phyloP scores from a whole-genome alignment of 1,139 yeast species.

The Meyerozyma elateridarum region DNA sequence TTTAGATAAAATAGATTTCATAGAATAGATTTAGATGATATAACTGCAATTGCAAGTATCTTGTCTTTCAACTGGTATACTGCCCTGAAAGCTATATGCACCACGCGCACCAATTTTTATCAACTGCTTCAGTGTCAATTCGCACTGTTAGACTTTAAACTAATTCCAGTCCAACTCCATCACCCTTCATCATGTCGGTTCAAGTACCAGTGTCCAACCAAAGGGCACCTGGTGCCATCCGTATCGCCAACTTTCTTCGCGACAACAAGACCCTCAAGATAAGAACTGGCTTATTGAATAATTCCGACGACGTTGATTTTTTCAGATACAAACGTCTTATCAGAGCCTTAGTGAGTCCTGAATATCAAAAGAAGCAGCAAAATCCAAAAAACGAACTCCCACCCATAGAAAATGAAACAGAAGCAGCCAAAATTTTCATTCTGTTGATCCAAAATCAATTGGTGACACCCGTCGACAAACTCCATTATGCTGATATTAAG shows the following conservation, averaged over 20 bases:
- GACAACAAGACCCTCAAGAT: constrained; percentile 64
- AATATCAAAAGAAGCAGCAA: constrained; percentile 54
- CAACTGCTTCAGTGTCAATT: no score
- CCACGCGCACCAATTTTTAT: no score
- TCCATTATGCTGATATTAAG: constrained; percentile 69
- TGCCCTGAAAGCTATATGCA: no score
- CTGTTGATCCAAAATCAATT: constrained; percentile 69
- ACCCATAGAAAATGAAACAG: constrained; percentile 43
- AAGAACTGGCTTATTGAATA: constrained; percentile 73
- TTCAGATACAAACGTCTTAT: constrained; percentile 82
- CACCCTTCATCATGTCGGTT: constrained; percentile 6
- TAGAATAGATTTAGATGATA: no score
- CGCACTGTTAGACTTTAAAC: background rate
- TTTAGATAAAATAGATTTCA: no score
- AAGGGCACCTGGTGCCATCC: constrained; percentile 37
- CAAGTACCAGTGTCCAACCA: constrained; percentile 15
- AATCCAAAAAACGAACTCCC: constrained; percentile 58
- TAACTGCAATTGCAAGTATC: no score
- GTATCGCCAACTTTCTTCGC: constrained; percentile 69
- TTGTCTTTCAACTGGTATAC: no score
- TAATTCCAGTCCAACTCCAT: background rate
- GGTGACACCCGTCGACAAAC: constrained; percentile 67
- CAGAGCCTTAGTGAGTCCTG: constrained; percentile 72
- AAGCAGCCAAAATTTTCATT: constrained; percentile 62
- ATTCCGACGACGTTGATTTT: constrained; percentile 65